Evolutionary conservation across 495 filamentous ascomycete genomes (phyloP), one percentile per base, ranked within the genome.

Genomic region (Neurospora sp.): DNA sequence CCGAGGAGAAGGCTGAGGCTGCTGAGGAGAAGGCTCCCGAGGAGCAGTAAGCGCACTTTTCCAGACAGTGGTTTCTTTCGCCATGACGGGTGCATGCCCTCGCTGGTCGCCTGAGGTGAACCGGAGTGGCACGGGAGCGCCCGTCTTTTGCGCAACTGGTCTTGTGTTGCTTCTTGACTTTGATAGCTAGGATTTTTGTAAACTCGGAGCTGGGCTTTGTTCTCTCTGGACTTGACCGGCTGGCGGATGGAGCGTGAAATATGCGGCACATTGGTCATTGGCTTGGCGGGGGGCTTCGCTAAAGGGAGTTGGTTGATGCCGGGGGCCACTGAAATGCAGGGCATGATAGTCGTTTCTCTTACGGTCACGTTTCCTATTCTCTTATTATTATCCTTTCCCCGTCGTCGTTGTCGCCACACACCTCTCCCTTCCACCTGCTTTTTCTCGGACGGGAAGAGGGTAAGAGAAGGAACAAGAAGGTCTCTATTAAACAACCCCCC

Each of bases 1-100:
- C 89, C 73, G 85, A 82, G 38, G 82, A 86, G 59, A 84, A 87
- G 79, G 80, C 86, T 68, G 83, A 86, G 76, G 81, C 84, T 53
- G 82, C 88, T 45, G 88, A 88, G 75, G 80, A 83, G 78, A 83
- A 85, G 76, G 82, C 84, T 37, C 82, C 86, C 48, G 81, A 82
- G 77, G 81, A 78, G 68, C 59, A 71, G 71, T 81, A 81, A 79
- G 75, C 75, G 39, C 70, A 44, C 61, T 42, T 16, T 16, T 70
- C 41, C 70, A 68, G 22, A 31, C 68, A 71, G 22, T 16, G 41
- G 59, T 61, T 70, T 73, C 73, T 73, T 75, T 72, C 71, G 68
- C 73, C 69, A 53, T 72, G 48, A 69, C 72, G 69, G 70, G 27
- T 31, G 70, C 22, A 73, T 42, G 71, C 68, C 48, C 41, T 71